Evolutionary conservation across 1,284 basidiomycete species (phyloP).

Genomic region (Cerrena zonata): DNA sequence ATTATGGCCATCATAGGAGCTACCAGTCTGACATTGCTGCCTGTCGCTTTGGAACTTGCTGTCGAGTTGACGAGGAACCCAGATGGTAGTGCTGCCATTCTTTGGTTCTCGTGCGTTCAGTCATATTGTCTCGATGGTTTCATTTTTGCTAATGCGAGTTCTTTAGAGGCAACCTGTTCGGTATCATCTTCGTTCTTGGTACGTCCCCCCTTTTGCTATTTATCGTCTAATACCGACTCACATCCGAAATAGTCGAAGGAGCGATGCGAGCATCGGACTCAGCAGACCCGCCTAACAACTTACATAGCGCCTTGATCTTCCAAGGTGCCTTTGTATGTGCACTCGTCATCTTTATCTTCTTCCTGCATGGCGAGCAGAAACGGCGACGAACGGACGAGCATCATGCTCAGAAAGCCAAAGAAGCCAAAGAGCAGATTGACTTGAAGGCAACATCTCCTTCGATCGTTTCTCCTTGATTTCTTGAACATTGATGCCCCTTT

Average conservation of each 20-base stretch:
- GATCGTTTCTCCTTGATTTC: neutral
- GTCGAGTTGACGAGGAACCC: conserved; percentile 74
- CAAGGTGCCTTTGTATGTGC: conserved; percentile 45
- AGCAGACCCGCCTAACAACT: conserved; percentile 63
- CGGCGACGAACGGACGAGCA: conserved; percentile 54
- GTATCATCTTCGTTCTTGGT: conserved; percentile 64
- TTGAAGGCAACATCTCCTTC: neutral
- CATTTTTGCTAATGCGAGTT: neutral
- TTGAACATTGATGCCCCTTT: too few relatives aligned
- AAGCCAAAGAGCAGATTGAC: neutral
- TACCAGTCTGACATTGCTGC: conserved; percentile 61
- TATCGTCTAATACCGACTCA: neutral
- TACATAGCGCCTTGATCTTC: conserved; percentile 60
- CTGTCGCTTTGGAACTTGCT: conserved; percentile 67
- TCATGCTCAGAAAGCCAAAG: neutral
- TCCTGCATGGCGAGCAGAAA: conserved; percentile 52
- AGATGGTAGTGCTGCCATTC: conserved; percentile 64
- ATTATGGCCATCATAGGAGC: conserved; percentile 65
- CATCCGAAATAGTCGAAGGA: conserved; percentile 48
- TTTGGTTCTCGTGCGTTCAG: conserved; percentile 61
- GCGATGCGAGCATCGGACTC: conserved; percentile 55
- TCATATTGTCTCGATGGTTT: neutral
- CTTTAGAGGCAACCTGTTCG: conserved; percentile 56
- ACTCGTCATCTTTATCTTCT: conserved; percentile 36
- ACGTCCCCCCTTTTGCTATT: conserved; percentile 17